Base-by-base conservation (phyloP, 192 early-diverging fungal species). In the Coemansia furcata region DNA sequence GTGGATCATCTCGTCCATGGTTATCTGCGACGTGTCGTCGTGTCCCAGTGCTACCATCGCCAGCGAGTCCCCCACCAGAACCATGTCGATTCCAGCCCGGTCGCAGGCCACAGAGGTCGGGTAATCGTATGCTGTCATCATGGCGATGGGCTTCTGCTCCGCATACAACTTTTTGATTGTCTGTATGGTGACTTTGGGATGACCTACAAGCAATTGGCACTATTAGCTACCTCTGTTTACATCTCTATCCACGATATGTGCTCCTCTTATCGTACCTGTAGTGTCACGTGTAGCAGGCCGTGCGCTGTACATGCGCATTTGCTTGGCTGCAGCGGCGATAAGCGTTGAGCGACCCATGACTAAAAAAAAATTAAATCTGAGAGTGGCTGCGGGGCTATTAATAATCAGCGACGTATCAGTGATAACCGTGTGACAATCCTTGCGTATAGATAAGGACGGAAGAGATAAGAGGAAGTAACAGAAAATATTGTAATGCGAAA, bases 121-220 rank as follows among this genome's bases (percentile, higher is more conserved):
- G 66, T 98, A 99, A 82, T 99, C 96, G 69, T 95, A 90, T 4
- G 98, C 98, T 1, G 98, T 99, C 89, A 98, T 92, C 78, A 98
- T 86, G 0, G 94, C 86, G 44, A 99, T 94, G 10, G 94, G 94
- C 65, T 88, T 89, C 26, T 77, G 63, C 29, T 86, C 72, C 54
- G 82, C 81, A 72, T 97, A 89, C 58, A 96, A 82, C 71, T 86
- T 88, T 60, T 84, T 73, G 33, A 99, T 73, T 3, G 90, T 93
- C n/a, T 87, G 83, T 29, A 98, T 75, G 1, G 98, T 98, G 42
- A 95, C 91, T 74, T 98, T 99, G 26, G 80, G 71, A 39, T 88
- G 85, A 4, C 38, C 68, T 32, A 26, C 32, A 38, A 8, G 17
- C 8, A 9, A 38, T 44, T 40, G 42, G 26, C 26, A 19, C 8